phyloP scores from a whole-genome alignment of 2,329 filamentous ascomycete species.

The Leptographium wingfieldii region DNA sequence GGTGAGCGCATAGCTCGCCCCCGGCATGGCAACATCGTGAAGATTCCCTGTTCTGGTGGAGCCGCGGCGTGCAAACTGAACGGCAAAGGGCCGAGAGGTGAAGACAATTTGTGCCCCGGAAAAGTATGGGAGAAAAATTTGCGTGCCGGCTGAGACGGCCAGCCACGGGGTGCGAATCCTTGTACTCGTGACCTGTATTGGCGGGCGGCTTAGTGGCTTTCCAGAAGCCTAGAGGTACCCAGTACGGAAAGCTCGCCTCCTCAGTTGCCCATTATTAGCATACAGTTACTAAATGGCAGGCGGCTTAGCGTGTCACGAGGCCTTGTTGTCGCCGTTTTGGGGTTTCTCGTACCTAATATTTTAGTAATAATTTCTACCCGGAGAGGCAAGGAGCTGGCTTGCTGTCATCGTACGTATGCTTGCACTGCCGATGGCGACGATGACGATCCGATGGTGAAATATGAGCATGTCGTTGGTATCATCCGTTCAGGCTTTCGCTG shows the following conservation, averaged over 20 bases:
- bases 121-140: neutral
- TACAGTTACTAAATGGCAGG: conserved; percentile 16
- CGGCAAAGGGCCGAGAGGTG: neutral
- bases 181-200: neutral
- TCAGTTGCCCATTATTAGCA: conserved; percentile 12
- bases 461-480: neutral
- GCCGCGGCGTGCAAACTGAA: neutral
- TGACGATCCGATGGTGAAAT: neutral
- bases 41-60: neutral
- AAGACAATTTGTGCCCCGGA: neutral
- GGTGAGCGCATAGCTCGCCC: neutral
- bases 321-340: conserved; percentile 3
- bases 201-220: neutral
- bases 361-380: conserved; percentile 16
- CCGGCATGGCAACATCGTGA: neutral
- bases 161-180: neutral
- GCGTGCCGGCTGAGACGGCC: neutral
- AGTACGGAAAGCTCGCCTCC: neutral
- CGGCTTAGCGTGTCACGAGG: conserved; percentile 13
- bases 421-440: neutral
- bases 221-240: neutral
- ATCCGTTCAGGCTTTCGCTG: neutral
- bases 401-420: neutral
- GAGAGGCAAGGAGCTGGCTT: neutral
- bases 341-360: conserved; percentile 18